Evolutionary conservation across 768 basidiomycete genomes (phyloP), one percentile per base, ranked within the genome.

Genomic region (Suillus hirtellus): DNA sequence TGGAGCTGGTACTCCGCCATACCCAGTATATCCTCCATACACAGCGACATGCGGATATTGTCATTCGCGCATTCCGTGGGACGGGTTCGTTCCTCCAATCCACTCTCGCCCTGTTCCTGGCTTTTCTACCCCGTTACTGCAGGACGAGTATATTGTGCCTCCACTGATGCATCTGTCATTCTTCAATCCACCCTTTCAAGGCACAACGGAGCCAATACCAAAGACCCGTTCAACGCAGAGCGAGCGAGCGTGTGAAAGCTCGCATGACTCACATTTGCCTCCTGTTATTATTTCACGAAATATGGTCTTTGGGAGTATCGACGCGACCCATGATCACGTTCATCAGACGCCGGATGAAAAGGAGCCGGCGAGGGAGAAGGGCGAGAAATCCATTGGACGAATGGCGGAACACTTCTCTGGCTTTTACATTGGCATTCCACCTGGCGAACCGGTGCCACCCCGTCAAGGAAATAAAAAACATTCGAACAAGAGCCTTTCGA

Each of bases 301-400:
- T 59, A 78, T 87, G 46, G 76, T 84, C 6, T 87, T 87, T 68
- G 86, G 86, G 8, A 85, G 81, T 60, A 84, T 86, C 61, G 74
- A 72, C 44, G 63, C 73, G 27, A 64, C 55, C 27, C 24, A 11
- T 40, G 38, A 27, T 40, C 14, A 24, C 17, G 17, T 40, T 17
- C 38, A 73, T 8, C 62, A 63, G 3, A 63, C 63, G 10, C 46
- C 56, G 35, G 11, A 52, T 49, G 49, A 49, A 10, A 60, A 59
- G n/a, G 53, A 55, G 21, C 59, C 15, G 21, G 34, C 27, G 17
- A 44, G 27, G 15, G 63, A 64, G 14, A 68, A 66, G 38, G 66
- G n/a, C 15, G 40, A 68, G 15, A 63, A 65, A 31, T 10, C 52
- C 40, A 53, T 71, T 27, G 69, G 64, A 19, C 73, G 70, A 42